Evolutionary conservation across 257 asterid species (phyloP).

Genomic region (Primulina eburnea): DNA sequence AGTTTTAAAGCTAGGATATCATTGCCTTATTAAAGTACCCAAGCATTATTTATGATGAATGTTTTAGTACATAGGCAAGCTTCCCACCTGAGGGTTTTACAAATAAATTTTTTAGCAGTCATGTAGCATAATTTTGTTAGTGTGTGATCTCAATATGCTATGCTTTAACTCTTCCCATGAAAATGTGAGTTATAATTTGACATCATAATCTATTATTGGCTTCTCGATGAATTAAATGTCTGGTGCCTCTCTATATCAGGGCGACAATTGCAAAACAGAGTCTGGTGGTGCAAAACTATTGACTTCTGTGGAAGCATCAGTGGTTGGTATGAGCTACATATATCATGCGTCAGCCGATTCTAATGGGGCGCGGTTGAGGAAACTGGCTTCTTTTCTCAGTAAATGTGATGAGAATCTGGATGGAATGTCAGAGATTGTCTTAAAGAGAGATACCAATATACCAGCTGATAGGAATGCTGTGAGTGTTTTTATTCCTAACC

Average conservation of each 20-base stretch:
- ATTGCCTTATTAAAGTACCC: slow-evolving; percentile 3
- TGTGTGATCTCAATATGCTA: background rate
- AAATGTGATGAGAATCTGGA: slow-evolving; percentile 50
- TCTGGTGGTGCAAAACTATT: slow-evolving; percentile 43
- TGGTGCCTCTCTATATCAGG: slow-evolving; percentile 34
- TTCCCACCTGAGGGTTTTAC: background rate
- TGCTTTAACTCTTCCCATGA: background rate
- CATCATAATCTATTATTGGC: background rate
- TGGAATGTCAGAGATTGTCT: slow-evolving; percentile 72
- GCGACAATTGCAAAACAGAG: slow-evolving; percentile 31
- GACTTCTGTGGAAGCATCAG: slow-evolving; percentile 70
- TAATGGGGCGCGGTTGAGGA: slow-evolving; percentile 64
- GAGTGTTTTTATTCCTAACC: slow-evolving; percentile 70
- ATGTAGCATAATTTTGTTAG: slow-evolving; percentile 3
- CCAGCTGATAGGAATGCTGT: slow-evolving; percentile 80
- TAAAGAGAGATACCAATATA: slow-evolving; percentile 66
- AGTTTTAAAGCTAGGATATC: slow-evolving; percentile 8
- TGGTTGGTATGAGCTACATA: slow-evolving; percentile 78
- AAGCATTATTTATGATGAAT: background rate
- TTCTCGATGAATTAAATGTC: slow-evolving; percentile 16
- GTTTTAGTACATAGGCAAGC: slow-evolving; percentile 14
- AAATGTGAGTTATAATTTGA: background rate
- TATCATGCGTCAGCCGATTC: slow-evolving; percentile 65
- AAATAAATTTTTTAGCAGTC: slow-evolving; percentile 9
- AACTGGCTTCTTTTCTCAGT: slow-evolving; percentile 65